phyloP scores from a whole-genome alignment of 164 flowering plant species.

The Dillenia turbinata region DNA sequence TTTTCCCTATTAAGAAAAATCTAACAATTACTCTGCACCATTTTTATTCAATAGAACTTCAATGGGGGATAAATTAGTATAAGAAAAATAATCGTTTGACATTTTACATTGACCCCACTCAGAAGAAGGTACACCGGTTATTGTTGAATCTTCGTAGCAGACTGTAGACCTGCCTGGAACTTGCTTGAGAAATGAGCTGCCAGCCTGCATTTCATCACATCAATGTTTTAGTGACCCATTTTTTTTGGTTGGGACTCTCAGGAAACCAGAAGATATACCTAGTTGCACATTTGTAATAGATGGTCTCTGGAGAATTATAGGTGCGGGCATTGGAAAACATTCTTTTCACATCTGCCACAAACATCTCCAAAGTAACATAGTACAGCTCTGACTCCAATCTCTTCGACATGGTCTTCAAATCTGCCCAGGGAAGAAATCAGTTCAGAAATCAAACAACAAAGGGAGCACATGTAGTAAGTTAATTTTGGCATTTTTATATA shows the following conservation, averaged over 20 bases:
- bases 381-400: slow-evolving; percentile 93
- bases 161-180: slow-evolving; percentile 68
- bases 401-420: slow-evolving; percentile 86
- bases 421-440: slow-evolving; percentile 31
- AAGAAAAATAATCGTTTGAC: not conserved
- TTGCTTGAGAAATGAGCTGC: slow-evolving; percentile 69
- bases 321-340: slow-evolving; percentile 92
- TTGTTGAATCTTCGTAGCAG: slow-evolving; percentile 51
- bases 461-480: not conserved
- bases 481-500: no score
- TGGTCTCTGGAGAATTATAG: slow-evolving; percentile 94
- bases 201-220: slow-evolving; percentile 40
- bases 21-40: no score
- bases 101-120: no score
- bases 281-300: slow-evolving; percentile 86
- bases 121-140: slow-evolving; percentile 3
- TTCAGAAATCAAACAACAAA: not conserved
- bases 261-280: slow-evolving; percentile 40
- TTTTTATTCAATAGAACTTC: no score
- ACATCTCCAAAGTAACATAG: slow-evolving; percentile 96
- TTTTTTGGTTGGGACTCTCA: not conserved
- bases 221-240: not conserved
- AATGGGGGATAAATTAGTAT: not conserved
- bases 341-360: slow-evolving; percentile 82
- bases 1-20: no score